Base-by-base conservation (phyloP, 352 stramenopile species). In the Pythium rhizo-oryzae region DNA sequence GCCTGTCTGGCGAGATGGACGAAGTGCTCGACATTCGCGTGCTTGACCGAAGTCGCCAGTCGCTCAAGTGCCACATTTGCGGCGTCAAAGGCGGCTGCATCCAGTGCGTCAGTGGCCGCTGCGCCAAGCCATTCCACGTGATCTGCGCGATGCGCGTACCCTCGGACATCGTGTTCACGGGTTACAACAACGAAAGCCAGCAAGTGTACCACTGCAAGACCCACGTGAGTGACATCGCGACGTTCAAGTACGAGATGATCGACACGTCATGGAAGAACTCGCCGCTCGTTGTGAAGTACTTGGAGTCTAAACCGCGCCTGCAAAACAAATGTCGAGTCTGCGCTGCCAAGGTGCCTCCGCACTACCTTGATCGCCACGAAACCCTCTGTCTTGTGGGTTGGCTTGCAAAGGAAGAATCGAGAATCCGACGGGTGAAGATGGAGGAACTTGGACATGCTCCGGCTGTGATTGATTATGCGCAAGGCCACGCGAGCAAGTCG, bases 41-140 rank as follows among this genome's bases (percentile, higher is more conserved):
- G 41, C 66, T 96, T 24, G 82, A 96, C 49, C 71, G 69, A 25
- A 94, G 81, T 33, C 84, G 90, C 43, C 89, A 87, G 56, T 75
- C 70, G 7, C 71, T 97, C 28, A 87, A 85, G 39, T 97, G 89
- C 65, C 51, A 88, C 16, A 71, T 97, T n/a, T 97, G 90, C 55
- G 81, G 85, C n/a, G 63, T 85, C 37, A 86, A 87, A 30, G 86
- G 90, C 55, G 84, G 82, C 8, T 97, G 89, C 67, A 96, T 97
- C 61, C 90, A 97, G 71, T 97, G 90, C 62, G 75, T 93, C 15
- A 94, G 84, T 47, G 89, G 88, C 0, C 86, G 89, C 28, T 97
- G 90, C 57, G 78, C 89, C 47, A 82, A 81, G 55, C 67, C 89
- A 18, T 97, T 96, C 72, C 91, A 97, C 62, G 82, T 93, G 8